These are phyloP conservation scores for Hemerocallis citrina DNA, from an alignment of 106 monocot genomes.

Conservation along the genomic window DNA sequence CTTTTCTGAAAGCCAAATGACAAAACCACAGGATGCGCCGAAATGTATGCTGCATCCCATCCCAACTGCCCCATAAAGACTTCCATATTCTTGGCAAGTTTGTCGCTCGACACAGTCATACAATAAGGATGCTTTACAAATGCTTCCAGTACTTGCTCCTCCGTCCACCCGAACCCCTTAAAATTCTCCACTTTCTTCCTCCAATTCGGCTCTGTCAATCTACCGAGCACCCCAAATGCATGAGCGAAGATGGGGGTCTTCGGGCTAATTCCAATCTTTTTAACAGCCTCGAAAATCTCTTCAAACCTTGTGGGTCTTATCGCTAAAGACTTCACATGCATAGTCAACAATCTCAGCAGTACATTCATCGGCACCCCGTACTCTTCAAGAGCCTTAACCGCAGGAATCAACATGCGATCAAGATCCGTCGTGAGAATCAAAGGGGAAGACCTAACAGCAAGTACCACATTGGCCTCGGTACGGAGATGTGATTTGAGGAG, in stretches of 20 bases:
- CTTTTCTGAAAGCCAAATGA: constrained; percentile 33
- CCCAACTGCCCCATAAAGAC: constrained; percentile 23
- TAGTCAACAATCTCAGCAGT: neutral
- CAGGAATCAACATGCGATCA: neutral
- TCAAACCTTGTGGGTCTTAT: neutral
- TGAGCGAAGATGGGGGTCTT: neutral
- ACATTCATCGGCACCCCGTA: neutral
- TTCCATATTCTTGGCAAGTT: constrained; percentile 11
- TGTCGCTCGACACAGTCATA: constrained; percentile 8
- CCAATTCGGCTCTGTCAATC: neutral
- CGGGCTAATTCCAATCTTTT: constrained; percentile 13
- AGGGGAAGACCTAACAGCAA: neutral
- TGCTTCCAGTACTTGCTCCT: constrained; percentile 4
- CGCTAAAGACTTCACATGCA: constrained; percentile 1
- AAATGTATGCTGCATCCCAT: constrained; percentile 3
- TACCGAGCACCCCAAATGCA: constrained; percentile 1
- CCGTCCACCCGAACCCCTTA: constrained; percentile 20
- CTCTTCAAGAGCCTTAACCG: constrained; percentile 3
- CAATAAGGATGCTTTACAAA: constrained; percentile 22
- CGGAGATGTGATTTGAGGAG: constrained; percentile 9
- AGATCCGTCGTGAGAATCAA: neutral
- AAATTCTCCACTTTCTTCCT: constrained; percentile 17
- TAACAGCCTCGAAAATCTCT: neutral
- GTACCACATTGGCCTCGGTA: neutral
- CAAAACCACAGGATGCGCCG: constrained; percentile 15